Evolutionary conservation across 2,329 filamentous ascomycete genomes (phyloP).

Genomic region (Xylaria sp.): DNA sequence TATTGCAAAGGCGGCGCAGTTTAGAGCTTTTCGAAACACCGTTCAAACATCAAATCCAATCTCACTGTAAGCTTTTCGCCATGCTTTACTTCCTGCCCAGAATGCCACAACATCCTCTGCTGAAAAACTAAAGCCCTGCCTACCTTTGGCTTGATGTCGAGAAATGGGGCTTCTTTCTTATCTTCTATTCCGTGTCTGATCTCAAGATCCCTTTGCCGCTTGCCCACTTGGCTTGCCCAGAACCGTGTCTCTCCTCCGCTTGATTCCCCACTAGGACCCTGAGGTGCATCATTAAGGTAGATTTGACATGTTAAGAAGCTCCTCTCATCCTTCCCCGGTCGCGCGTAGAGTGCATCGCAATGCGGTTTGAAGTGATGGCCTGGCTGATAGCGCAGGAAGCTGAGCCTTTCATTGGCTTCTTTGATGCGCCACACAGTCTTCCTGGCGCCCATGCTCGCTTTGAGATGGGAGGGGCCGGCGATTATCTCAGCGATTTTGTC

Average conservation of each 20-base stretch:
- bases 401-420: slow-evolving; percentile 67
- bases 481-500: slow-evolving; percentile 39
- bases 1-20: background rate
- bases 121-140: slow-evolving; percentile 50
- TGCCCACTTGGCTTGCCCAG: slow-evolving; percentile 43
- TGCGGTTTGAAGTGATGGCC: slow-evolving; percentile 68
- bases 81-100: slow-evolving; percentile 47
- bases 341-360: slow-evolving; percentile 44
- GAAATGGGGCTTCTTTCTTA: slow-evolving; percentile 36
- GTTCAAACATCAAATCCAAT: slow-evolving; percentile 49
- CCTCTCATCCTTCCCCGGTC: slow-evolving; percentile 42
- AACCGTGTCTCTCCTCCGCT: slow-evolving; percentile 43
- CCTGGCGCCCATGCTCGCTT: slow-evolving; percentile 42
- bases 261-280: slow-evolving; percentile 28
- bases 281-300: slow-evolving; percentile 46
- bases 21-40: slow-evolving; percentile 37
- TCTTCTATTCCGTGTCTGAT: slow-evolving; percentile 15
- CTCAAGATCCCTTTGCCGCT: slow-evolving; percentile 43
- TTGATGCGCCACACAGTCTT: slow-evolving; percentile 47
- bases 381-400: slow-evolving; percentile 69
- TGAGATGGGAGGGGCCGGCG: slow-evolving; percentile 42
- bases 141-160: slow-evolving; percentile 48
- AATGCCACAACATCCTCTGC: slow-evolving; percentile 50
- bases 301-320: slow-evolving; percentile 51
- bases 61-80: slow-evolving; percentile 50